phyloP scores from a whole-genome alignment of 202 grass and related monocot species.

The Schoenoplectus triqueter region DNA sequence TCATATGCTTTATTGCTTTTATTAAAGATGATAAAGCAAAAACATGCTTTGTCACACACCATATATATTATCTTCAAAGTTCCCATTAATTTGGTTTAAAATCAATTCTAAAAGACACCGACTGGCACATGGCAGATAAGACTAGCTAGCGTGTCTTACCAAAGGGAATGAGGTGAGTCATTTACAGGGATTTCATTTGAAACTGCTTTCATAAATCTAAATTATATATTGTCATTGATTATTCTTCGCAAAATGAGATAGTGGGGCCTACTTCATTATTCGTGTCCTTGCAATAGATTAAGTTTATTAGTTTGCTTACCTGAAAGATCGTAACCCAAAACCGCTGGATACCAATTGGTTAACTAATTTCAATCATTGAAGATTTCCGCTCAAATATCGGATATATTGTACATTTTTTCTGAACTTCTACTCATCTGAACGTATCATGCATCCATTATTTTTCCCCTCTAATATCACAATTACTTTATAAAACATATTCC shows the following conservation, averaged over 20 bases:
- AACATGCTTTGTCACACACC: not conserved
- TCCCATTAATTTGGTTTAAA: slow-evolving; percentile 13
- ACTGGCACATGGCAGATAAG: slow-evolving; percentile 17
- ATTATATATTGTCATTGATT: not conserved
- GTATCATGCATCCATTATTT: no score
- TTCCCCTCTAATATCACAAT: no score
- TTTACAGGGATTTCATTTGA: not conserved
- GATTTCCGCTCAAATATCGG: no score
- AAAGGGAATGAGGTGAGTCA: not conserved
- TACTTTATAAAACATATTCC: no score
- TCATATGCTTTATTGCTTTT: not conserved
- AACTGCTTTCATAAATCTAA: not conserved
- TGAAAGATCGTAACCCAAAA: not conserved
- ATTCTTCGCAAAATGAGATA: not conserved
- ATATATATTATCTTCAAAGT: not conserved
- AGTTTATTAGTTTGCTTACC: not conserved
- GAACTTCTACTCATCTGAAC: no score
- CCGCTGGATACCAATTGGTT: not conserved
- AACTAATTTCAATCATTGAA: not conserved
- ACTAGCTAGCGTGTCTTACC: not conserved
- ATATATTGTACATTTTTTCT: no score
- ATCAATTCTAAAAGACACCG: slow-evolving; percentile 10
- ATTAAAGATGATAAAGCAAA: slow-evolving; percentile 6
- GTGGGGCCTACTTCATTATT: not conserved
- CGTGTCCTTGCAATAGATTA: not conserved